phyloP scores from a whole-genome alignment of 495 filamentous ascomycete genomes.

The Usnea hakonensis region DNA sequence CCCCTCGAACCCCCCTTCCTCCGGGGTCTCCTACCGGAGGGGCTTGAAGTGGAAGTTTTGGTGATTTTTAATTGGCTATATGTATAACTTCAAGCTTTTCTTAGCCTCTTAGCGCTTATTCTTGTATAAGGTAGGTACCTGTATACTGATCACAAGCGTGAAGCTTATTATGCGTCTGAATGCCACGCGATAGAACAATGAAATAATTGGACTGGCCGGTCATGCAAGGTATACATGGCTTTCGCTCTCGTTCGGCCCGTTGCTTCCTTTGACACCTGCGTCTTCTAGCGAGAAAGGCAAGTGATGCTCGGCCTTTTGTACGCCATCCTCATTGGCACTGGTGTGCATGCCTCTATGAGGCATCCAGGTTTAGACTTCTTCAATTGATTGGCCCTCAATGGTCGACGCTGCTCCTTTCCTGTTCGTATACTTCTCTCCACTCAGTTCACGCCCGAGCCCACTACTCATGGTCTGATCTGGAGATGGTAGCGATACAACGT shows the following conservation, averaged over 20 bases:
- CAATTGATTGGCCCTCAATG: constrained; percentile 6
- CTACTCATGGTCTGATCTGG: constrained; percentile 15
- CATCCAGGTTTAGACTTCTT: background rate
- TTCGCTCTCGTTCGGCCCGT: background rate
- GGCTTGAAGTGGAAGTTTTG: too few relatives aligned
- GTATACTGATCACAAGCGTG: background rate
- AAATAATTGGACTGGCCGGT: background rate
- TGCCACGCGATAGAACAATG: background rate
- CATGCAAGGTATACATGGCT: background rate
- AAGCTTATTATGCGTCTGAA: background rate
- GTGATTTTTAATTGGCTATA: too few relatives aligned
- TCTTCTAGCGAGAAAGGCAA: background rate
- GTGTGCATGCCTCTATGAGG: background rate
- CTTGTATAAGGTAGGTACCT: too few relatives aligned
- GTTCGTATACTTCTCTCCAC: constrained; percentile 12
- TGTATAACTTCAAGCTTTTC: too few relatives aligned
- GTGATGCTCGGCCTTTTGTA: background rate
- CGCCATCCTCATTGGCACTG: background rate
- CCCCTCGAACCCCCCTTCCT: too few relatives aligned
- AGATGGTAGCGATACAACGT: constrained; percentile 12
- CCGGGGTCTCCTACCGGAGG: too few relatives aligned
- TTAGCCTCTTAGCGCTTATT: too few relatives aligned
- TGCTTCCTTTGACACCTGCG: background rate
- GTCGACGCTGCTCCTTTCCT: constrained; percentile 3
- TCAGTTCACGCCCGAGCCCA: constrained; percentile 17